phyloP scores from a whole-genome alignment of 2,329 filamentous ascomycete species.

The Fusarium tuaranense region DNA sequence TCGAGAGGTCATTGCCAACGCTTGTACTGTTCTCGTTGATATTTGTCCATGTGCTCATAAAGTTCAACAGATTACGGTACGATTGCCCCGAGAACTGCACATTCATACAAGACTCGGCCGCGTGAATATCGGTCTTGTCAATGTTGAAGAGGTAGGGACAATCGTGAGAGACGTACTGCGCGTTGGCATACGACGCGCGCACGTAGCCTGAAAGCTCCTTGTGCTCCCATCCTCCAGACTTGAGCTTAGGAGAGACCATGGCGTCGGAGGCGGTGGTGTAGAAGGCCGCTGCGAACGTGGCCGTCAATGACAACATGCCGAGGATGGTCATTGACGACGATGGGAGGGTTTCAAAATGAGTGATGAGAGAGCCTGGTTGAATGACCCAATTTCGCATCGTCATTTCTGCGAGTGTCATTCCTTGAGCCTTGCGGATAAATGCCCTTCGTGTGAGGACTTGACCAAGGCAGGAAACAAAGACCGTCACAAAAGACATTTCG shows the following conservation, averaged over 20 bases:
- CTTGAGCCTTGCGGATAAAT: slow-evolving; percentile 68
- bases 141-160: slow-evolving; percentile 72
- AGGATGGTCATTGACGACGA: slow-evolving; percentile 74
- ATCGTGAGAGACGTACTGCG: slow-evolving; percentile 61
- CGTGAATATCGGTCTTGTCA: slow-evolving; percentile 52
- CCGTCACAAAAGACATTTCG: slow-evolving; percentile 81
- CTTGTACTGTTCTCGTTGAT: slow-evolving; percentile 58
- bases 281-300: slow-evolving; percentile 74
- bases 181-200: slow-evolving; percentile 72
- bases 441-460: slow-evolving; percentile 80
- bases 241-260: slow-evolving; percentile 79
- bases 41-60: slow-evolving; percentile 66
- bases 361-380: slow-evolving; percentile 78
- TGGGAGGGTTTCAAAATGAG: slow-evolving; percentile 73
- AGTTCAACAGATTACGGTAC: slow-evolving; percentile 77
- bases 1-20: slow-evolving; percentile 52
- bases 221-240: slow-evolving; percentile 64
- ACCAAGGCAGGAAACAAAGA: slow-evolving; percentile 80
- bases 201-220: slow-evolving; percentile 67
- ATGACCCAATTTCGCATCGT: slow-evolving; percentile 80
- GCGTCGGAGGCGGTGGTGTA: slow-evolving; percentile 84
- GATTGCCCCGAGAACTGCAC: slow-evolving; percentile 77
- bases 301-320: slow-evolving; percentile 72
- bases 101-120: slow-evolving; percentile 71
- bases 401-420: slow-evolving; percentile 81